Percentiles rank a stretch among this genome's conserved stretches.
These are phyloP conservation scores for Eurotiales sp. DNA, from an alignment of 2,329 filamentous ascomycete species.

Conservation along the genomic window DNA sequence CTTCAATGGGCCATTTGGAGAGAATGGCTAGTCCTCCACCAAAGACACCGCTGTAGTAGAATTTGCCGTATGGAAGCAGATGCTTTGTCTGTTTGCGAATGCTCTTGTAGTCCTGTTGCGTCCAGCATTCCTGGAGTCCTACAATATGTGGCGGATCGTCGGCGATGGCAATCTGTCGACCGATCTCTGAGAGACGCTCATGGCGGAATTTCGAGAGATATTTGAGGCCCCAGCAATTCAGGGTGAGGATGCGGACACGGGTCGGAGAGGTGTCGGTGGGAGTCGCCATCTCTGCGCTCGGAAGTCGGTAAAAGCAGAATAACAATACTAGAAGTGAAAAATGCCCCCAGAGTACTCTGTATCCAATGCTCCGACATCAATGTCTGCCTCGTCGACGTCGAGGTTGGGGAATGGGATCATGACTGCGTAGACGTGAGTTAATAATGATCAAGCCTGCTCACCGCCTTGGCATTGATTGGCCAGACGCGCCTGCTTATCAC, in stretches of 20 bases:
- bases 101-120: conserved; percentile 73
- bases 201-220: conserved; percentile 74
- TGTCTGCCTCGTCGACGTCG: no score
- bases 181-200: conserved; percentile 79
- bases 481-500: conserved; percentile 14
- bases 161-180: conserved; percentile 67
- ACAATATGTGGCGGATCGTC: conserved; percentile 75
- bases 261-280: conserved; percentile 35
- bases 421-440: not conserved
- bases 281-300: conserved; percentile 3
- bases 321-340: no score
- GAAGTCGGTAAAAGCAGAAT: no score
- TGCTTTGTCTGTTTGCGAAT: conserved; percentile 70
- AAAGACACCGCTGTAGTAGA: conserved; percentile 85
- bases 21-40: conserved; percentile 86
- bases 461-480: conserved; percentile 24
- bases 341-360: no score
- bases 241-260: conserved; percentile 73
- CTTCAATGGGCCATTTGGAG: conserved; percentile 86
- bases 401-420: no score
- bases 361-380: no score
- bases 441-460: conserved; percentile 12
- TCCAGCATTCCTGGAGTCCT: conserved; percentile 94
- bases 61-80: conserved; percentile 84
- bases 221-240: conserved; percentile 97